Base-by-base conservation (phyloP, 345 rosid genomes). In the Salix purpurea region DNA sequence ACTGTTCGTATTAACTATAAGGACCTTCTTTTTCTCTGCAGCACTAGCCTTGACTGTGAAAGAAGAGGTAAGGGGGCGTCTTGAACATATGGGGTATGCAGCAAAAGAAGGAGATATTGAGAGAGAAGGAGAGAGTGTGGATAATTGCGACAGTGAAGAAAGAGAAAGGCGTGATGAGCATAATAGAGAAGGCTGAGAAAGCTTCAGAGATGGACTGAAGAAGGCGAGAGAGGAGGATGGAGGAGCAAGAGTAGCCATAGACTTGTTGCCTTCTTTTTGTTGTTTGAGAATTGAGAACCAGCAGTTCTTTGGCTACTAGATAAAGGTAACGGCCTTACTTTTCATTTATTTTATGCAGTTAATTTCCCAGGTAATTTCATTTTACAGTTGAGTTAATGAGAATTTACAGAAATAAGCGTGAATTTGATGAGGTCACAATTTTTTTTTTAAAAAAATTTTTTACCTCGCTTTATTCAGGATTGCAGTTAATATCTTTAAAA, bases 11-110 rank as follows among this genome's bases (percentile, higher is more conserved):
- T 93, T 96, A 3, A 96, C 87, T 36, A 91, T 90, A 56, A 96
- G 97, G 24, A 93, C 96, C 86, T 91, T 92, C 90, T 90, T 93
- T 89, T 90, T 95, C 80, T 82, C 93, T 1, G 81, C 83, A n/a
- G 80, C 73, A 11, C 85, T 79, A 61, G 94, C 95, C 70, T 78
- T 87, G 15, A 91, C 83, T 1, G 84, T 56, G 72, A 86, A 83
- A 70, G 90, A 74, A 71, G 86, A 74, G 71, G 83, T 80, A 40
- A 85, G 36, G 68, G 60, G 28, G 21, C 72, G 67, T 32, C 61
- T 76, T 18, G 84, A 84, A 36, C 37, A 65, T 52, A 71, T 50
- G 32, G 87, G 80, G 72, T 54, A 69, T 28, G 80, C 24, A 37
- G 73, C 24, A 54, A 75, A 78, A 71, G 86, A 77, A 50, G 86